Evolutionary conservation across 2,329 filamentous ascomycete species (phyloP), one percentile per base, ranked within the genome.

Genomic region (Neoarthrinium moseri): DNA sequence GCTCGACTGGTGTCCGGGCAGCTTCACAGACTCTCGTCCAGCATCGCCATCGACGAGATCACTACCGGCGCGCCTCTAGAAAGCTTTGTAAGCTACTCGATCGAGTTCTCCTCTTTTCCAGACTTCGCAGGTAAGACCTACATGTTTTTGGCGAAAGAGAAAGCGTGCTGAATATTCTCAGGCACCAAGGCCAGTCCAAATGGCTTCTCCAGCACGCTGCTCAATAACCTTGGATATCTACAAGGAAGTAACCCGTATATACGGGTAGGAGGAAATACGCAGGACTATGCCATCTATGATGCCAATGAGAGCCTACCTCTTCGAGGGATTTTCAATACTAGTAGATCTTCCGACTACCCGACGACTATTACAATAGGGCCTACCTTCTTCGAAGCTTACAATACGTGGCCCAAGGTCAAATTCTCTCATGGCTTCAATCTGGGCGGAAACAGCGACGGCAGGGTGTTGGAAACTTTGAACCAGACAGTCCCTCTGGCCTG

Each of bases 191-290:
- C 76, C 0, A 54, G 58, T 7, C 82, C 82, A 2, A 85, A 85
- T 55, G 68, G 58, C 0, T 86, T 81, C 60, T 83, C 80, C 1
- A 71, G 83, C 48, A 81, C 79, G 39, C 68, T 85, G 6, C 62
- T 86, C 21, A 70, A 75, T 24, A 84, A 83, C 46, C 55, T 86
- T 17, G 75, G 68, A 2, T 58, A 70, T n/a, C 56, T 83, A 4
- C 70, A 68, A 12, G 80, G 80, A 7, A 71, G 69, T 6, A 82
- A 81, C 50, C 82, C 82, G 2, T 72, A 79, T 53, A 77, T 86
- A 45, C 70, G 82, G 13, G 80, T 86, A 2, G 81, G 83, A 4
- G 83, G 82, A n/a, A 86, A 84, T 55, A 84, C 82, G 0, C 82
- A 86, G 62, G 81, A 86, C 64, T 83, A 78, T 51, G 79, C 80